Evolutionary conservation across 257 asterid genomes (phyloP), one percentile per base, ranked within the genome.

Genomic region (Orobanche coerulescens): DNA sequence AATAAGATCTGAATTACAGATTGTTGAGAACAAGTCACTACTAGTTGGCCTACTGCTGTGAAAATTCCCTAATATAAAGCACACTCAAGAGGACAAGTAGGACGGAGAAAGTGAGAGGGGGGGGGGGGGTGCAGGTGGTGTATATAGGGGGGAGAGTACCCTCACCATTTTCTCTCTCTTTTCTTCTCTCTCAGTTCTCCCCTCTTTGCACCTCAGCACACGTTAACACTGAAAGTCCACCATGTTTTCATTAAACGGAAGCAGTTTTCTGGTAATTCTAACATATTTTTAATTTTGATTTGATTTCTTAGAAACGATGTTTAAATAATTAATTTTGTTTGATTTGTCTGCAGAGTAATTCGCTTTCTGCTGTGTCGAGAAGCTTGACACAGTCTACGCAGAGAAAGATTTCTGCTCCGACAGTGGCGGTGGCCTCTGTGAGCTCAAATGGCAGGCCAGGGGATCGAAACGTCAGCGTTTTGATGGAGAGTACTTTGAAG

Each of bases 171-270:
- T 65, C 52, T 46, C 24, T 64, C 64, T n/a, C 67, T 33, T 28
- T 61, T 64, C 65, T 48, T 12, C 54, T 61, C 68, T 64, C 72
- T 51, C 57, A 13, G 61, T 43, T 60, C 37, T 55, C 62, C 18
- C 49, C 63, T 60, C 60, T 22, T 39, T 40, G 7, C 6, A 9
- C 5, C 18, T 26, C 67, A 0, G 7, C 1, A n/a, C 11, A 31
- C 2, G 12, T 53, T 14, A 37, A 1, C 0, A 31, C 48, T 56
- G 1, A 31, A 26, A 19, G 16, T 67, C 70, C 79, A 46, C 71
- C 71, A 90, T 90, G 97, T 80, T 90, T 64, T 79, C 97, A 20
- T 63, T 90, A 7, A 84, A 76, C 12, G 84, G 84, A 46, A 77
- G 69, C 83, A 71, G 22, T 69, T 80, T 83, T 37, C 64, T 84